phyloP scores from a whole-genome alignment of 345 rosid genomes.

The Salix arbutifolia region DNA sequence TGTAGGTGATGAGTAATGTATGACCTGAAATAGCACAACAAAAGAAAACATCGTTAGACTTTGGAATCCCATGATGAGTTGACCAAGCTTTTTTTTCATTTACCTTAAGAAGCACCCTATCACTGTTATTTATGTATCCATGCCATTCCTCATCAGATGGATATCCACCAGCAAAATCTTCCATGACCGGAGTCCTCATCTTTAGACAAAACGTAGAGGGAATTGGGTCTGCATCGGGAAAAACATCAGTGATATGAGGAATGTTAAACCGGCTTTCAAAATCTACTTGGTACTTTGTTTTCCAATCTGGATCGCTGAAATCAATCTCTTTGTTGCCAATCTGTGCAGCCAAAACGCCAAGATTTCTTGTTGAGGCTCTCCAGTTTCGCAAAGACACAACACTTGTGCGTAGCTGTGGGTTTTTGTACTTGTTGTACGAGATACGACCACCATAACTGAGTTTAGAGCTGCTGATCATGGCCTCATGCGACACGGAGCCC shows the following conservation, averaged over 20 bases:
- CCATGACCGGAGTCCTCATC: conserved; percentile 77
- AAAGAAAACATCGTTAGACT: not conserved
- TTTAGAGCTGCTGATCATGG: not conserved
- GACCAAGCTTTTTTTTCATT: not conserved
- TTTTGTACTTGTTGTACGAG: not conserved
- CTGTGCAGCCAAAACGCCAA: conserved; percentile 8
- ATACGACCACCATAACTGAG: not conserved
- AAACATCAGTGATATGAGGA: conserved; percentile 72
- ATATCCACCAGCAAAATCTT: conserved; percentile 65
- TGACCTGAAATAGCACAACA: conserved; percentile 43
- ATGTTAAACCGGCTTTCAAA: conserved; percentile 69
- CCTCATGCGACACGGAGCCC: conserved; percentile 7
- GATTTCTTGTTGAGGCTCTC: not conserved
- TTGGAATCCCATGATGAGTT: not conserved
- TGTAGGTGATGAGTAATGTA: conserved; percentile 61
- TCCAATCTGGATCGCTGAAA: conserved; percentile 78
- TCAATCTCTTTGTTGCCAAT: conserved; percentile 35
- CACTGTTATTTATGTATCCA: conserved; percentile 86
- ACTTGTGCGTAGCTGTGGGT: not conserved
- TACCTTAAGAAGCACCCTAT: conserved; percentile 93
- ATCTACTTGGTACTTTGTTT: conserved; percentile 56
- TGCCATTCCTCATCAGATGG: conserved; percentile 97
- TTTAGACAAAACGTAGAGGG: conserved; percentile 84
- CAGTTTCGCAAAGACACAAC: not conserved
- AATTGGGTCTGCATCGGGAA: conserved; percentile 57